Percentiles rank a stretch among this genome's conserved stretches.
These are phyloP conservation scores for Leptodermis oblonga DNA, from an alignment of 257 asterid genomes.

Conservation along the genomic window DNA sequence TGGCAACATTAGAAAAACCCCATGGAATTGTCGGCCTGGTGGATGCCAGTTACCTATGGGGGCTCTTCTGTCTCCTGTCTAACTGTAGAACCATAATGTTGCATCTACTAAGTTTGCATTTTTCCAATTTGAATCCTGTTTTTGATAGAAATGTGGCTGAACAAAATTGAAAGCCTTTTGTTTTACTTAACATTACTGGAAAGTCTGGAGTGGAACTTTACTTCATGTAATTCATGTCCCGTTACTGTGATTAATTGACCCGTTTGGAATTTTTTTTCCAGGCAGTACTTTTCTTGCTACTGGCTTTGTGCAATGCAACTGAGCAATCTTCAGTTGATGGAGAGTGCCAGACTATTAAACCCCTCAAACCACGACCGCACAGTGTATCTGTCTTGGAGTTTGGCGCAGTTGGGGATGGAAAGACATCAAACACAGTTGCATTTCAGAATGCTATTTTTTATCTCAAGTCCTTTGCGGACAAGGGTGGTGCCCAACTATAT, in stretches of 20 bases:
- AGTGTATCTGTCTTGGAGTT: slow-evolving; percentile 92
- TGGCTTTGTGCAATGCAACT: slow-evolving; percentile 32
- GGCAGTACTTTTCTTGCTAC: slow-evolving; percentile 62
- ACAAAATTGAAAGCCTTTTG: not conserved
- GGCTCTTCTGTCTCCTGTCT: not conserved
- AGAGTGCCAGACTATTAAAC: slow-evolving; percentile 62
- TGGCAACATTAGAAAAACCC: not conserved
- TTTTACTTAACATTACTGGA: not conserved
- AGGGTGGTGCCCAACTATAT: slow-evolving; percentile 98
- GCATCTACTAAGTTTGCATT: not conserved
- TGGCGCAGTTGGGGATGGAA: slow-evolving; percentile 96
- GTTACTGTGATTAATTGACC: not conserved
- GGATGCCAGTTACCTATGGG: not conserved
- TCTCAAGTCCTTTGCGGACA: slow-evolving; percentile 87
- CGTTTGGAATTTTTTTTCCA: slow-evolving; percentile 28
- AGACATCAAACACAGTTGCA: slow-evolving; percentile 76
- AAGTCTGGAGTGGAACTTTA: not conserved
- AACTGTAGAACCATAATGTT: not conserved
- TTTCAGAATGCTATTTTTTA: slow-evolving; percentile 97
- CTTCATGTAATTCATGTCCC: not conserved
- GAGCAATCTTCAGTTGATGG: slow-evolving; percentile 39
- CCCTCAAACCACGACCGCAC: slow-evolving; percentile 88
- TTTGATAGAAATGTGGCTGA: not conserved
- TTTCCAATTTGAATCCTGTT: not conserved
- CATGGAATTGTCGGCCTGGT: not conserved